Evolutionary conservation across 306 rosid species (phyloP).

Genomic region (Luffa acutangula): DNA sequence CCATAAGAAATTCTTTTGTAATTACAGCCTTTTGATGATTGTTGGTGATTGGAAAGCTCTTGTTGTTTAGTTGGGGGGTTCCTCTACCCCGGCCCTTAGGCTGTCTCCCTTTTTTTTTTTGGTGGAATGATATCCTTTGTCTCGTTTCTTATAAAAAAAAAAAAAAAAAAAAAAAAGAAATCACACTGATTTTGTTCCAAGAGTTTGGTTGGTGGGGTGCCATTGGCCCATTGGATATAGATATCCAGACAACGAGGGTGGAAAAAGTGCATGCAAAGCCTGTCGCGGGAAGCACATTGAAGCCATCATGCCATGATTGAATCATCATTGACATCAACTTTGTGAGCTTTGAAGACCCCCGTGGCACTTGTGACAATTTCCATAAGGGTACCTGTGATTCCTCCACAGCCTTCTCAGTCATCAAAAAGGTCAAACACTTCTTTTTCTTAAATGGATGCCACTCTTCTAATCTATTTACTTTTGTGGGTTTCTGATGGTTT

Average conservation of each 20-base stretch:
- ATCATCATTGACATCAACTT: slow-evolving; percentile 14
- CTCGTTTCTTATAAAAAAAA: too few species aligned
- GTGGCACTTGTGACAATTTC: slow-evolving; percentile 12
- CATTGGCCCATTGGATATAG: slow-evolving; percentile 10
- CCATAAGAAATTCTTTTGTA: too few species aligned
- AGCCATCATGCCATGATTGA: slow-evolving; percentile 16
- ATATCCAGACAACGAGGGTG: slow-evolving; percentile 16
- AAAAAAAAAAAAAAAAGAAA: too few species aligned
- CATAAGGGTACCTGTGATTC: slow-evolving; percentile 8
- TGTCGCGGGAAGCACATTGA: slow-evolving; percentile 16
- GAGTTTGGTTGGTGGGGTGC: slow-evolving; percentile 17
- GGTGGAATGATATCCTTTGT: too few species aligned
- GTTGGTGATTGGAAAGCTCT: too few species aligned
- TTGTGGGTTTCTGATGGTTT: not conserved
- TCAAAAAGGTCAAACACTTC: not conserved
- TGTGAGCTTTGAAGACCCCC: slow-evolving; percentile 20
- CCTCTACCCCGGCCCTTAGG: too few species aligned
- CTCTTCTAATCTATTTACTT: not conserved
- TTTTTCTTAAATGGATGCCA: not conserved
- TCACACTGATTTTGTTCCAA: not conserved
- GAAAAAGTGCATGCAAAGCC: slow-evolving; percentile 17
- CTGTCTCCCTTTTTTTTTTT: too few species aligned
- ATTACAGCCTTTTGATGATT: too few species aligned
- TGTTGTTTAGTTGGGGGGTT: too few species aligned
- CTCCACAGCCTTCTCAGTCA: not conserved